Conservation (phyloP, 306 rosid species). For the Trichosanthes cucumerina region DNA sequence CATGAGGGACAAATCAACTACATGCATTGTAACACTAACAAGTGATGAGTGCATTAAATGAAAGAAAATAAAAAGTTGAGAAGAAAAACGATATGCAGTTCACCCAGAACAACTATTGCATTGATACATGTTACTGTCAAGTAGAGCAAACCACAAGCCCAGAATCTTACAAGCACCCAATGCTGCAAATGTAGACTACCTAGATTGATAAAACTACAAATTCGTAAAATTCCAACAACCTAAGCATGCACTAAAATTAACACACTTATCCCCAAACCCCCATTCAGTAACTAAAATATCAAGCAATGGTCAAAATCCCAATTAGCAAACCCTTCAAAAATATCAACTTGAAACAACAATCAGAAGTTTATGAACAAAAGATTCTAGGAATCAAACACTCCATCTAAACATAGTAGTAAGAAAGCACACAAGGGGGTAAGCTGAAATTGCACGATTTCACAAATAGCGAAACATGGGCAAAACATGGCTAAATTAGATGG, state of each 20-base stretch:
- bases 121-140: not conserved
- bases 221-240: constrained; percentile 11
- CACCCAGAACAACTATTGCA: constrained; percentile 5
- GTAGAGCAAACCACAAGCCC: not conserved
- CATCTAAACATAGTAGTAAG: constrained; percentile 18
- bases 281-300: constrained; percentile 14
- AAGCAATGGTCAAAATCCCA: constrained; percentile 17
- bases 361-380: constrained; percentile 17
- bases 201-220: constrained; percentile 17
- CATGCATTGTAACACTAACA: not conserved
- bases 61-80: not conserved
- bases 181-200: constrained; percentile 4
- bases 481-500: constrained; percentile 14
- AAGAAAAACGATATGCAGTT: not conserved
- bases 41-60: not conserved
- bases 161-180: not conserved
- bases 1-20: not conserved
- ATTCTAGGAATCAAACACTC: constrained; percentile 15
- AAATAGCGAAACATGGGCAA: constrained; percentile 19
- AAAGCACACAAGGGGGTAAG: constrained; percentile 15
- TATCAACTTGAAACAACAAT: constrained; percentile 18
- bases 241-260: constrained; percentile 41
- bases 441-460: constrained; percentile 26
- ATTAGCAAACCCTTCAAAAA: constrained; percentile 19
- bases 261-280: constrained; percentile 26